Percentiles rank a stretch among this genome's conserved stretches.
Conservation (phyloP, 768 basidiomycete species). For the Sarcomyxa edulis region DNA sequence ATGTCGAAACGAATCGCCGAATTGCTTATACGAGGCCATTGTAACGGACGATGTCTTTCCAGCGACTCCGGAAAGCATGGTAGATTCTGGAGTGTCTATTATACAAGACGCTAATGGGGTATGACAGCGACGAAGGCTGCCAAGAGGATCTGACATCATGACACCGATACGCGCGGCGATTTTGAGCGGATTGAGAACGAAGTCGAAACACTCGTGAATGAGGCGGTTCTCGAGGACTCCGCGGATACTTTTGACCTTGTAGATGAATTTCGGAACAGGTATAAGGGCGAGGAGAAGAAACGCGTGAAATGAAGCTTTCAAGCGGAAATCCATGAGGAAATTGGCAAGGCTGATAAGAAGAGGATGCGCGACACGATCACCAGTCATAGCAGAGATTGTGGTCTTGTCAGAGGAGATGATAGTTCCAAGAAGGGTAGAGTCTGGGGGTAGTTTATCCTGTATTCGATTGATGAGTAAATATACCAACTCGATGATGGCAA, state of each 20-base stretch:
- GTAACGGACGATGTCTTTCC: constrained; percentile 14
- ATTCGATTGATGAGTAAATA: not conserved
- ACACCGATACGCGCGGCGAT: constrained; percentile 11
- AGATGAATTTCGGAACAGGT: constrained; percentile 15
- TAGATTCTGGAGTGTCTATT: constrained; percentile 14
- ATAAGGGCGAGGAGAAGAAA: constrained; percentile 14
- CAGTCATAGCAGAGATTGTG: constrained; percentile 12
- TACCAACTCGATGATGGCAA: not conserved
- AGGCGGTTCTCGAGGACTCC: constrained; percentile 11
- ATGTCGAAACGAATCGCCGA: constrained; percentile 13
- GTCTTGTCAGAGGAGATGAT: constrained; percentile 16
- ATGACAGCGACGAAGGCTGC: constrained; percentile 12
- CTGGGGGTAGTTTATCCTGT: constrained; percentile 11
- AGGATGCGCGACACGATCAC: constrained; percentile 9
- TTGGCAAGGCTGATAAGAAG: constrained; percentile 12
- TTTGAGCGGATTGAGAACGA: constrained; percentile 12
- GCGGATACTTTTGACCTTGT: constrained; percentile 6
- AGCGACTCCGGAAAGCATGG: constrained; percentile 8
- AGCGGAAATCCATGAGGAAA: constrained; percentile 8
- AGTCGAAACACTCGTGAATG: constrained; percentile 13
- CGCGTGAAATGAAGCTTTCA: constrained; percentile 12
- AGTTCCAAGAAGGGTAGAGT: constrained; percentile 13
- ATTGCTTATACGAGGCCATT: constrained; percentile 12
- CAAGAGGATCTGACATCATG: constrained; percentile 14
- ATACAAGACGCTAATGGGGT: constrained; percentile 13